A percentile compares a stretch with the other conserved stretches of the same genome.
phyloP scores from a whole-genome alignment of 495 filamentous ascomycete species.

The Cenococcum geophilum region DNA sequence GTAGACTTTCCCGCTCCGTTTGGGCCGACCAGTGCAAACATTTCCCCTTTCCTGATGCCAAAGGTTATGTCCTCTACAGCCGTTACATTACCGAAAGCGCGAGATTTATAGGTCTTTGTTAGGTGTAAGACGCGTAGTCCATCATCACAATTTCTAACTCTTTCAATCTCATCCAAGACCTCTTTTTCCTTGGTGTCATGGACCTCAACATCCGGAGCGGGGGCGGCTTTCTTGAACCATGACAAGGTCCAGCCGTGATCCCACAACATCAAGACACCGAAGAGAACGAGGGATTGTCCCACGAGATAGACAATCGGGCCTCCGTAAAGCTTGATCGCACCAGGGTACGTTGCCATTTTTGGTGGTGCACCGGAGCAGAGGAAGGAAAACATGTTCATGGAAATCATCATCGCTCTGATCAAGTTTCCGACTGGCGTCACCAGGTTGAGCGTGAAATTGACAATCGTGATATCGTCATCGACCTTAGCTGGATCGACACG shows the following conservation, averaged over 20 bases:
- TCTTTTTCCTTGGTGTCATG: conserved; percentile 43
- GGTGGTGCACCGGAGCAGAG: conserved; percentile 54
- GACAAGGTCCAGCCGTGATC: conserved; percentile 58
- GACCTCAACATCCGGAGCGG: conserved; percentile 44
- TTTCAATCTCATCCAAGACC: conserved; percentile 43
- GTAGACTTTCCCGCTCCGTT: conserved; percentile 33
- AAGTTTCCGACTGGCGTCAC: conserved; percentile 66
- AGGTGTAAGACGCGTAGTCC: conserved; percentile 57
- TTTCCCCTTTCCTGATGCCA: conserved; percentile 33
- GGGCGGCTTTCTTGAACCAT: conserved; percentile 38
- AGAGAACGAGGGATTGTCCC: conserved; percentile 59
- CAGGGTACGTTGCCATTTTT: conserved; percentile 58
- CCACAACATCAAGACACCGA: conserved; percentile 61
- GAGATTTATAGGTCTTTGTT: conserved; percentile 33
- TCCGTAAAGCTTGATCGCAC: conserved; percentile 64
- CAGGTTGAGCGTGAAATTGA: conserved; percentile 61
- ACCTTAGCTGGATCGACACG: conserved; percentile 57
- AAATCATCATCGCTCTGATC: conserved; percentile 60
- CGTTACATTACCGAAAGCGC: conserved; percentile 20
- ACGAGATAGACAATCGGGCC: conserved; percentile 73
- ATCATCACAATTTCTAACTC: conserved; percentile 48
- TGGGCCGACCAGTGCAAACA: conserved; percentile 38
- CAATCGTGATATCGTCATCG: conserved; percentile 52
- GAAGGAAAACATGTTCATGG: conserved; percentile 71
- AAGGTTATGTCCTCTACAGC: conserved; percentile 40